Base-by-base conservation (phyloP, 768 basidiomycete genomes). In the Gloeopeniophorella convolvens region DNA sequence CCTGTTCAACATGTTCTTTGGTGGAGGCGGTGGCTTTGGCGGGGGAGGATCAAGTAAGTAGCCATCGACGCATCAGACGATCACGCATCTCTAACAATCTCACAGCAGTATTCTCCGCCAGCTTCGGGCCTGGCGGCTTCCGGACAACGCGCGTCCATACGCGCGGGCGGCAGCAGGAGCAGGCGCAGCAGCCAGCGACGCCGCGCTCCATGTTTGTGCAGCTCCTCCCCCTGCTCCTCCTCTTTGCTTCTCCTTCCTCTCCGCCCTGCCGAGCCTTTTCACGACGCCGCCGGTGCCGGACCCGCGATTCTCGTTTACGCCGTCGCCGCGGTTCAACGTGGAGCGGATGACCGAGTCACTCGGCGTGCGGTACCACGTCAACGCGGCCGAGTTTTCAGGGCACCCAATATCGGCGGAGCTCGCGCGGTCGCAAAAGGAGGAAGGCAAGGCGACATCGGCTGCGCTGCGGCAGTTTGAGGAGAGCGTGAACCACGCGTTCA, bases 1-100 rank as follows among this genome's bases (percentile, higher is more conserved):
- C 51, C 64, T 98, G 48, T 98, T 98, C 72, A 95, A 97, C 63
- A 93, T 95, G 88, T 96, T 98, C 79, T 98, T 98, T 65, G 91
- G 91, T 15, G 86, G 86, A 20, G 79, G 75, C 16, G 75, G 76
- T 1, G 76, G 73, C 49, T 79, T 76, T 21, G 73, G 74, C 63
- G 78, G 81, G n/a, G 72, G 76, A 10, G 75, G 78, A 2, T 78
- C 80, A 53, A 60, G 65, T 66, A 56, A 44, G 57, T 21, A 46
- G 44, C 20, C 52, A 48, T 65, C 62, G 30, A 59, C 57, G 1
- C 59, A 23, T 42, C 40, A n/a, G 27, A 16, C 11, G 15, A 6
- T 35, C 41, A 32, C 23, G 24, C 27, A 34, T 10, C 48, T 35
- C 51, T 56, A 39, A 54, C 44, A 26, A 42, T 12, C 12, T 24